A percentile compares a stretch with the other conserved stretches of the same genome.
Evolutionary conservation across 2,329 filamentous ascomycete species (phyloP).

Genomic region (Fusarium virguliforme): DNA sequence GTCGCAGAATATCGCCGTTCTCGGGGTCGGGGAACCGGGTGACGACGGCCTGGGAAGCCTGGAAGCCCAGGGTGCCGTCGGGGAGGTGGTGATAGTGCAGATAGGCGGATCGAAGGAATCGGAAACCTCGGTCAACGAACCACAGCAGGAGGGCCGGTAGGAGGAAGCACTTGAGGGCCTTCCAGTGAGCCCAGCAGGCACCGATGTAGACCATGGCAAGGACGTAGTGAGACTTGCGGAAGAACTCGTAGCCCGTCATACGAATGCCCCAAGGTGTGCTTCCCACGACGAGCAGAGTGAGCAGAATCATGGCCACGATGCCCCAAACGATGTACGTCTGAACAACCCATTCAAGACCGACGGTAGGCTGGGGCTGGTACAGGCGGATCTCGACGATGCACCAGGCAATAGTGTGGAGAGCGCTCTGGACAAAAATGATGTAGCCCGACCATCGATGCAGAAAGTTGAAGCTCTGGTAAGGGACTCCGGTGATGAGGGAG

Average conservation of each 20-base stretch:
- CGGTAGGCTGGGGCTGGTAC: slow-evolving; percentile 80
- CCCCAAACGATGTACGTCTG: slow-evolving; percentile 83
- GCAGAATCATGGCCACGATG: slow-evolving; percentile 76
- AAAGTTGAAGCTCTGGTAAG: slow-evolving; percentile 85
- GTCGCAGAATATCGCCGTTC: slow-evolving; percentile 74
- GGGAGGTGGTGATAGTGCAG: slow-evolving; percentile 72
- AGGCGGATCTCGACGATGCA: slow-evolving; percentile 75
- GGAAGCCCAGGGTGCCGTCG: slow-evolving; percentile 66
- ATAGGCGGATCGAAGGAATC: slow-evolving; percentile 71
- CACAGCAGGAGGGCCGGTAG: slow-evolving; percentile 77
- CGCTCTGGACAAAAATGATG: slow-evolving; percentile 78
- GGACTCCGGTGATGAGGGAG: slow-evolving; percentile 79
- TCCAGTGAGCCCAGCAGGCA: slow-evolving; percentile 84
- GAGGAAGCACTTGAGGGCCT: slow-evolving; percentile 77
- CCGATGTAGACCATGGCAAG: slow-evolving; percentile 82
- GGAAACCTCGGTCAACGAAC: slow-evolving; percentile 74
- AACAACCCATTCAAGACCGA: slow-evolving; percentile 70
- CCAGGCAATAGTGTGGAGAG: slow-evolving; percentile 81
- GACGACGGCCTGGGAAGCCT: slow-evolving; percentile 64
- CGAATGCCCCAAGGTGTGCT: slow-evolving; percentile 72
- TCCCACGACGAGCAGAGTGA: slow-evolving; percentile 74
- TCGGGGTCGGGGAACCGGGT: slow-evolving; percentile 68
- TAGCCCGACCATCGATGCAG: slow-evolving; percentile 83
- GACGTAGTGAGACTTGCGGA: slow-evolving; percentile 81
- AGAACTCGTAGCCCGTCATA: slow-evolving; percentile 82